A percentile compares a stretch with the other conserved stretches of the same genome.
These are phyloP conservation scores for Alternaria brassicicola DNA, from an alignment of 2,329 filamentous ascomycete genomes.

Conservation along the genomic window DNA sequence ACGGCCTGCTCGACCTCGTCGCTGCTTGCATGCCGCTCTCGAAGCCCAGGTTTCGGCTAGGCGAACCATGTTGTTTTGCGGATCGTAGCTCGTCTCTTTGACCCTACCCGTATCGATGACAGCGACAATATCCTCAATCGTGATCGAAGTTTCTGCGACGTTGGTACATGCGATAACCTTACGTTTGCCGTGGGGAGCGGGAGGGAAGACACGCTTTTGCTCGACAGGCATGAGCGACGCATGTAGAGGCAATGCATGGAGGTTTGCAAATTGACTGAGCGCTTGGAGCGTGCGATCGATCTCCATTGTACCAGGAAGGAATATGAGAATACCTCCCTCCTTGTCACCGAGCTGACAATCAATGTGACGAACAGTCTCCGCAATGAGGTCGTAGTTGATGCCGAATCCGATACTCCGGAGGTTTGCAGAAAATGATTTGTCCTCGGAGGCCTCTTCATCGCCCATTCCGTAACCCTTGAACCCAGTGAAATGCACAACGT, in stretches of 20 bases:
- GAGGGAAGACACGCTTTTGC: conserved; percentile 83
- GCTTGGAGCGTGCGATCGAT: conserved; percentile 80
- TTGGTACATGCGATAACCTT: conserved; percentile 97
- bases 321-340: conserved; percentile 90
- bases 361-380: conserved; percentile 79
- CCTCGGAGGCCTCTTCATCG: conserved; percentile 59
- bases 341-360: conserved; percentile 75
- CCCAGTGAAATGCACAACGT: conserved; percentile 79
- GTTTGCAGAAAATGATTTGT: conserved; percentile 50
- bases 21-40: conserved; percentile 89
- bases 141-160: conserved; percentile 97
- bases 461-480: conserved; percentile 61
- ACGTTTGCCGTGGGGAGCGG: conserved; percentile 76
- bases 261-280: conserved; percentile 66
- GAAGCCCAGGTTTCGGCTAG: conserved; percentile 96
- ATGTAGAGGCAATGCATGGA: conserved; percentile 86
- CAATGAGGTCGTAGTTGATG: conserved; percentile 90
- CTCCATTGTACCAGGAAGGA: conserved; percentile 88
- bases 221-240: conserved; percentile 88
- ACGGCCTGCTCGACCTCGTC: conserved; percentile 89
- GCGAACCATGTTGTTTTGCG: conserved; percentile 89
- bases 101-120: conserved; percentile 95
- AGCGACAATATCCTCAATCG: conserved; percentile 94
- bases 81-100: conserved; percentile 95
- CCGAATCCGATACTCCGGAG: conserved; percentile 65